Evolutionary conservation across 352 stramenopile genomes (phyloP).

Genomic region (Phytopythium chamaehyphon): DNA sequence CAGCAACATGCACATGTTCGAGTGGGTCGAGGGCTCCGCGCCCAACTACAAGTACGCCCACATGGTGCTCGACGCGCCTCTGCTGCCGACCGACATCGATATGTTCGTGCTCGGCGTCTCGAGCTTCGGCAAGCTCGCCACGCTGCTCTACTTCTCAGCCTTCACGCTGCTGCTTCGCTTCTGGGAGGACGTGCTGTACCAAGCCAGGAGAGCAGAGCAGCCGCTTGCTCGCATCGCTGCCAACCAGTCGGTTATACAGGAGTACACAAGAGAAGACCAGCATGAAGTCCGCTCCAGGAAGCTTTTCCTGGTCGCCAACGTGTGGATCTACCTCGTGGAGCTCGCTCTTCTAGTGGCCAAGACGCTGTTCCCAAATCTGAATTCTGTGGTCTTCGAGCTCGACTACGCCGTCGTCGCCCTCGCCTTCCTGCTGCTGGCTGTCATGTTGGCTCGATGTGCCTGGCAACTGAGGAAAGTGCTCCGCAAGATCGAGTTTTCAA

Average conservation of each 20-base stretch:
- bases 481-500: slow-evolving; percentile 75
- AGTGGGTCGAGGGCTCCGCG: slow-evolving; percentile 56
- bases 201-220: slow-evolving; percentile 49
- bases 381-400: slow-evolving; percentile 61
- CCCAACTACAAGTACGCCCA: slow-evolving; percentile 56
- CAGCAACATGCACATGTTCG: slow-evolving; percentile 77
- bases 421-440: slow-evolving; percentile 68
- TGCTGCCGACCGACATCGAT: slow-evolving; percentile 74
- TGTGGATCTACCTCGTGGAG: slow-evolving; percentile 81
- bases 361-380: slow-evolving; percentile 53
- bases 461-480: slow-evolving; percentile 45
- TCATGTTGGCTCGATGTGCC: slow-evolving; percentile 59
- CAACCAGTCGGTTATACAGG: slow-evolving; percentile 69
- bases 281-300: slow-evolving; percentile 46
- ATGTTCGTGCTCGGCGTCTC: slow-evolving; percentile 80
- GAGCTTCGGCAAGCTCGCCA: slow-evolving; percentile 69
- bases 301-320: slow-evolving; percentile 75
- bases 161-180: slow-evolving; percentile 80
- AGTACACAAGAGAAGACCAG: slow-evolving; percentile 54
- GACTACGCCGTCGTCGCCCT: slow-evolving; percentile 72
- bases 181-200: slow-evolving; percentile 69
- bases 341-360: slow-evolving; percentile 65
- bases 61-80: slow-evolving; percentile 65
- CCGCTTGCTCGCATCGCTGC: slow-evolving; percentile 54
- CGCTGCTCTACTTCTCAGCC: slow-evolving; percentile 76